phyloP scores from a whole-genome alignment of 805 yeast species.

The Maudiozyma pseudohumilis region DNA sequence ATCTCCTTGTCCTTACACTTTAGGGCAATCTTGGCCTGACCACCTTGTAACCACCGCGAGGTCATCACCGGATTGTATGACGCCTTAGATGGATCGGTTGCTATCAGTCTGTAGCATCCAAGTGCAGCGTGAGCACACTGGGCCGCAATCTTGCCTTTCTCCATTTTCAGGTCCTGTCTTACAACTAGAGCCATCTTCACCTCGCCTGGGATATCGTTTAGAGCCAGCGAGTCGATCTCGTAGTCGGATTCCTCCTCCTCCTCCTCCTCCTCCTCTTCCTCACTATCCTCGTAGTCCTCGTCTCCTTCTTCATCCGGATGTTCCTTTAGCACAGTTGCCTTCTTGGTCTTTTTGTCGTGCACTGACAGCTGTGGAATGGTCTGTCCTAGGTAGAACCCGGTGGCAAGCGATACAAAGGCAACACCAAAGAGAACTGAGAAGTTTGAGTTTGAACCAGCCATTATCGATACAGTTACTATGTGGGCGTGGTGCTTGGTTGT shows the following conservation, averaged over 20 bases:
- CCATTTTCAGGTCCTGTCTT: conserved; percentile 83
- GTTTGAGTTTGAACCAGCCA: too few relatives aligned
- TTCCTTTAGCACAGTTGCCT: too few relatives aligned
- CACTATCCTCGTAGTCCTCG: conserved; percentile 3
- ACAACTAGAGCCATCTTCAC: conserved; percentile 81
- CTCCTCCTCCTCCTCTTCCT: conserved; percentile 28
- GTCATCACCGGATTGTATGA: conserved; percentile 54
- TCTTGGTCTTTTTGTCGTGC: conserved; percentile 10
- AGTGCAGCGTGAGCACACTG: conserved; percentile 98
- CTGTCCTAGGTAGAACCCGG: conserved; percentile 25
- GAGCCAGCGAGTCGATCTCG: conserved; percentile 48
- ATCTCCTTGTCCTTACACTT: conserved; percentile 59
- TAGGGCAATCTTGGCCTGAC: conserved; percentile 90
- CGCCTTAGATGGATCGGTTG: conserved; percentile 37
- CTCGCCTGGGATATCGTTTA: conserved; percentile 67
- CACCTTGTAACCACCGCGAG: conserved; percentile 66
- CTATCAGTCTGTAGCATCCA: conserved; percentile 68
- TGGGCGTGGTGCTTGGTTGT: too few relatives aligned
- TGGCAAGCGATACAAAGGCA: conserved; percentile 23
- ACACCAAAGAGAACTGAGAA: conserved; percentile 15
- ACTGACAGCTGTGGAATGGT: conserved; percentile 10
- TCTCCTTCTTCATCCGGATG: conserved; percentile 2
- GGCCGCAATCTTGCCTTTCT: conserved; percentile 93
- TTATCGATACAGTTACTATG: too few relatives aligned
- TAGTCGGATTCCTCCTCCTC: conserved; percentile 44